Evolutionary conservation across 306 rosid genomes (phyloP).

Genomic region (Datisca glomerata): DNA sequence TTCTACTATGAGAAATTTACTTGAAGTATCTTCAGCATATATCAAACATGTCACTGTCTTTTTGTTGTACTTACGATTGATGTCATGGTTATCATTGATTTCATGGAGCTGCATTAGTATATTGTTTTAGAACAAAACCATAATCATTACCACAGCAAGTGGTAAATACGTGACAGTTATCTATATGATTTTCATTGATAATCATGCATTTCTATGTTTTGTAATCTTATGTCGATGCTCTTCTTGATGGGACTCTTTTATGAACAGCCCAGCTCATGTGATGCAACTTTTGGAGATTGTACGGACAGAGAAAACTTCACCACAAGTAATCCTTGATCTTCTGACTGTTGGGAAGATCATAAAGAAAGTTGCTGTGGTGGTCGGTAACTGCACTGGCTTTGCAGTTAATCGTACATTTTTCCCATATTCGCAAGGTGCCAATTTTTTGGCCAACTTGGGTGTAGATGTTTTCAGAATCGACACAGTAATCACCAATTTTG

Average conservation of each 20-base stretch:
- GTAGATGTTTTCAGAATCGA: constrained; percentile 82
- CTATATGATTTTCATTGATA: too few species aligned
- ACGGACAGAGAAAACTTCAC: constrained; percentile 70
- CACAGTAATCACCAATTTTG: constrained; percentile 54
- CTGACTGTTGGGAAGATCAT: constrained; percentile 73
- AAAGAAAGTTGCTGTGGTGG: constrained; percentile 84
- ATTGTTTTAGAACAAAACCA: too few species aligned
- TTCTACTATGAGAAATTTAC: too few species aligned
- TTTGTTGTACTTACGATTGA: too few species aligned
- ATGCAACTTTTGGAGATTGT: constrained; percentile 98
- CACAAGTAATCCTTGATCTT: constrained; percentile 90
- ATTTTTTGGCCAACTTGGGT: constrained; percentile 55
- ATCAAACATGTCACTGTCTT: too few species aligned
- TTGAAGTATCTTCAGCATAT: too few species aligned
- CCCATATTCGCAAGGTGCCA: constrained; percentile 77
- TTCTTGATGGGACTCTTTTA: constrained; percentile 10
- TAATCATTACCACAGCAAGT: too few species aligned
- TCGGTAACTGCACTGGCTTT: constrained; percentile 95
- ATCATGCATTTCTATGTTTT: too few species aligned
- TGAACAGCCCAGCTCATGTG: constrained; percentile 91
- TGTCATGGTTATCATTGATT: too few species aligned
- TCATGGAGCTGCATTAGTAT: too few species aligned
- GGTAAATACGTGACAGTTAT: too few species aligned
- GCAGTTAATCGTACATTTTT: constrained; percentile 93
- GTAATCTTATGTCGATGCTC: too few species aligned